Base-by-base conservation (phyloP, 306 rosid species). In the Ziziphus jujuba region DNA sequence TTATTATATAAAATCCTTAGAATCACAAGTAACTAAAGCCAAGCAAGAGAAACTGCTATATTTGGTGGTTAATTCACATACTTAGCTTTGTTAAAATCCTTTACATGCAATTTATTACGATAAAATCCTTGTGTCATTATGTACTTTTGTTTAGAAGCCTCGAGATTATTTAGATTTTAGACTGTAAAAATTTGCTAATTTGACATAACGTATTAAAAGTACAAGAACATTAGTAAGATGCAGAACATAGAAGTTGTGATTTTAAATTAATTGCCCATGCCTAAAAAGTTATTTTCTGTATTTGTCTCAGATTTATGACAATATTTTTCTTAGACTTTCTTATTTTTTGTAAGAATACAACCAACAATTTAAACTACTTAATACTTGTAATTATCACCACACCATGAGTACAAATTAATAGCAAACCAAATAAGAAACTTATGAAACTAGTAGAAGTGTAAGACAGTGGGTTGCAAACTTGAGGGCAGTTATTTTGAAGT, bases 1-100 rank as follows among this genome's bases (percentile, higher is more conserved):
- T 28, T 28, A 28, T 28, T 28, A n/a, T n/a, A n/a, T n/a, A n/a
- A n/a, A n/a, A n/a, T n/a, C n/a, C n/a, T 77, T 86, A 82, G 97
- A 90, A 87, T 74, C 84, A 38, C 70, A 78, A 75, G 72, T 86
- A 56, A 78, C 93, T 36, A 68, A 78, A 81, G 33, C 84, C 77
- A 84, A 84, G 81, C 87, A 73, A 11, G 82, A 78, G 61, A 96
- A 86, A 77, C 72, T 90, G 61, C 74, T 74, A 61, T 73, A 73
- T 68, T 69, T 79, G 75, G 70, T 79, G 67, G 77, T 72, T 72
- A 56, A 4, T 51, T 78, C 67, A 28, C 85, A 84, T 56, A 67
- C 79, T 43, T 78, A 83, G 69, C 63, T 17, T n/a, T 49, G 2
- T 49, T n/a, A n/a, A n/a, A n/a, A n/a, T n/a, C n/a, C n/a, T n/a